A percentile compares a stretch with the other conserved stretches of the same genome.
Conservation (phyloP, 1,139 yeast species). For the Suhomyces coccinellae region DNA sequence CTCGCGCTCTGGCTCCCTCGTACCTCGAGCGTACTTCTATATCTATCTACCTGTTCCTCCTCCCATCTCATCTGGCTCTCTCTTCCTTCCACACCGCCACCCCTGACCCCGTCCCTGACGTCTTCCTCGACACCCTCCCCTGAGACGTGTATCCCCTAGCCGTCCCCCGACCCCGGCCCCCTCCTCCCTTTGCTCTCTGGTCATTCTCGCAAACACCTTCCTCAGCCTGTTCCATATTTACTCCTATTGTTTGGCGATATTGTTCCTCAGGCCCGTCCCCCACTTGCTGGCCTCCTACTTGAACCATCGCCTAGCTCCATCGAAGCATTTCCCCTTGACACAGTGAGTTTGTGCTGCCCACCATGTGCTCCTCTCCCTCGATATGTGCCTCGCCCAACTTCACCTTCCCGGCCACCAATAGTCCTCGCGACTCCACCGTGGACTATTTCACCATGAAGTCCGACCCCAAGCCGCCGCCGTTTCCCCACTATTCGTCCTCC, state of each 20-base stretch:
- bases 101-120: no score
- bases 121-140: neutral
- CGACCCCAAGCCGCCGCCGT: conserved; percentile 3
- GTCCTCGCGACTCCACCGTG: conserved; percentile 11
- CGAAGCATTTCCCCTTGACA: neutral
- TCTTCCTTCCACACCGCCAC: no score
- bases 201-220: conserved; percentile 1
- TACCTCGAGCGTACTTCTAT: no score
- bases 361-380: conserved; percentile 17
- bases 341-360: neutral
- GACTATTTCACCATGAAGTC: conserved; percentile 22
- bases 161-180: neutral
- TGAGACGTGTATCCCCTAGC: neutral
- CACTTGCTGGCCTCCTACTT: neutral
- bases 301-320: conserved; percentile 1
- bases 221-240: conserved; percentile 1
- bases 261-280: neutral
- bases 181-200: neutral
- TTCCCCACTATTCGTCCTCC: conserved; percentile 1
- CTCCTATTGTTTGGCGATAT: neutral
- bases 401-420: conserved; percentile 15
- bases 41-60: no score
- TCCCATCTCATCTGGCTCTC: no score
- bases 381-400: conserved; percentile 20
- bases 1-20: no score